A percentile compares a stretch with the other conserved stretches of the same genome.
phyloP scores from a whole-genome alignment of 306 rosid species.

The Carpinus viminea region DNA sequence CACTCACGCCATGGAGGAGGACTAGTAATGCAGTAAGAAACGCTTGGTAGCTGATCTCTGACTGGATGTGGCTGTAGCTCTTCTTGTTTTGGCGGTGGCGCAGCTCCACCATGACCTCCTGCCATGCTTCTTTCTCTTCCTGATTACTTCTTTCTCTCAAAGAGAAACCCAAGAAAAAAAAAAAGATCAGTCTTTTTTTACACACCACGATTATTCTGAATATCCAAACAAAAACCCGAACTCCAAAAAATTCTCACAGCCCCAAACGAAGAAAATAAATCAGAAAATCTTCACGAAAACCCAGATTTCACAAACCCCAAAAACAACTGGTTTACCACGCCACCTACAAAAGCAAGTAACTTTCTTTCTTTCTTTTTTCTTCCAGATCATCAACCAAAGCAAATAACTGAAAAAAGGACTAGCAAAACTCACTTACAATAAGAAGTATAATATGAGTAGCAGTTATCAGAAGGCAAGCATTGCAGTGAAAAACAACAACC shows the following conservation, averaged over 20 bases:
- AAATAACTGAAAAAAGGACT: neutral
- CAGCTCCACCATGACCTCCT: conserved; percentile 56
- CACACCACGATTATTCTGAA: conserved; percentile 22
- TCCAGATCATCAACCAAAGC: neutral
- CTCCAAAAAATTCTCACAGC: conserved; percentile 11
- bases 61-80: conserved; percentile 89
- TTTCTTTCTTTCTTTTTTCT: neutral
- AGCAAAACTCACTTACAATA: neutral
- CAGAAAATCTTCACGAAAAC: conserved; percentile 21
- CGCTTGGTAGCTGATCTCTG: conserved; percentile 79
- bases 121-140: conserved; percentile 50
- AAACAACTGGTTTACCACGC: neutral
- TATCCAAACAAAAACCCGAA: conserved; percentile 9
- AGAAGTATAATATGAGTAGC: conserved; percentile 1
- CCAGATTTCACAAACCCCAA: conserved; percentile 34
- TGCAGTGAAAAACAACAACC: conserved; percentile 14
- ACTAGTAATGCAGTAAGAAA: conserved; percentile 92
- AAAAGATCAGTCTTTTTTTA: neutral
- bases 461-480: conserved; percentile 11
- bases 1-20: conserved; percentile 99
- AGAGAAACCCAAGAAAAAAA: conserved; percentile 11
- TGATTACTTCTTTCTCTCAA: conserved; percentile 9
- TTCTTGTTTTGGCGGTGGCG: conserved; percentile 86
- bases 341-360: conserved; percentile 9
- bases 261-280: conserved; percentile 7